Conservation (phyloP, 495 filamentous ascomycete species). For the Delitschia confertaspora region DNA sequence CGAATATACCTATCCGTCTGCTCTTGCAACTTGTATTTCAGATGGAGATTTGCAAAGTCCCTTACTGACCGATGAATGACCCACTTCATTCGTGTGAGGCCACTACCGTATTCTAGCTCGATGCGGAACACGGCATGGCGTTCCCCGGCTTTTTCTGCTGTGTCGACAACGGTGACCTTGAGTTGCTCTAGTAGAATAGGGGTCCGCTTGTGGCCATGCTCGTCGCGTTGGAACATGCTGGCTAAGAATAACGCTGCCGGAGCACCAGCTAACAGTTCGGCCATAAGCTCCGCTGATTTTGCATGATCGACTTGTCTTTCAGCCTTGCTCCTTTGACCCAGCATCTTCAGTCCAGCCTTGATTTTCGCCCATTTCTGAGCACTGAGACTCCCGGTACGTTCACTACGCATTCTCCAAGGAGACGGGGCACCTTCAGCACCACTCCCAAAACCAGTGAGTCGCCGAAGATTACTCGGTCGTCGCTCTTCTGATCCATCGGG, state of each 20-base stretch:
- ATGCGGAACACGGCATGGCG: slow-evolving; percentile 83
- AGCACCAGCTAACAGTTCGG: slow-evolving; percentile 82
- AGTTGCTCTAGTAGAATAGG: slow-evolving; percentile 93
- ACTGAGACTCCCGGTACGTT: slow-evolving; percentile 64
- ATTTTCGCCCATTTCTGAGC: slow-evolving; percentile 80
- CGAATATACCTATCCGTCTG: slow-evolving; percentile 66
- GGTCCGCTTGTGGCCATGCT: slow-evolving; percentile 89
- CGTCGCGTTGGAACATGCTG: slow-evolving; percentile 94
- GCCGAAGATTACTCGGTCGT: slow-evolving; percentile 62
- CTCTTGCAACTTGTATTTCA: slow-evolving; percentile 78
- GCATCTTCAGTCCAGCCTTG: slow-evolving; percentile 72
- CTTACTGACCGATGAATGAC: slow-evolving; percentile 75
- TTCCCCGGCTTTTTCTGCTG: slow-evolving; percentile 53
- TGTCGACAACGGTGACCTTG: slow-evolving; percentile 74
- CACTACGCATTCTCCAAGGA: slow-evolving; percentile 45
- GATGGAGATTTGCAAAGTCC: slow-evolving; percentile 88
- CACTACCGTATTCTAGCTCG: slow-evolving; percentile 92
- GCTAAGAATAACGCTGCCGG: slow-evolving; percentile 89
- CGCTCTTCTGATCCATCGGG: slow-evolving; percentile 41
- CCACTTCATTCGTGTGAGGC: slow-evolving; percentile 95
- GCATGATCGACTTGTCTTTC: slow-evolving; percentile 76
- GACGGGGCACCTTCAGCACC: slow-evolving; percentile 43
- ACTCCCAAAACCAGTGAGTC: slow-evolving; percentile 62
- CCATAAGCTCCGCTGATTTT: slow-evolving; percentile 94
- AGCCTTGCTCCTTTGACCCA: slow-evolving; percentile 68